phyloP scores from a whole-genome alignment of 306 rosid genomes.

The Quillaja saponaria region DNA sequence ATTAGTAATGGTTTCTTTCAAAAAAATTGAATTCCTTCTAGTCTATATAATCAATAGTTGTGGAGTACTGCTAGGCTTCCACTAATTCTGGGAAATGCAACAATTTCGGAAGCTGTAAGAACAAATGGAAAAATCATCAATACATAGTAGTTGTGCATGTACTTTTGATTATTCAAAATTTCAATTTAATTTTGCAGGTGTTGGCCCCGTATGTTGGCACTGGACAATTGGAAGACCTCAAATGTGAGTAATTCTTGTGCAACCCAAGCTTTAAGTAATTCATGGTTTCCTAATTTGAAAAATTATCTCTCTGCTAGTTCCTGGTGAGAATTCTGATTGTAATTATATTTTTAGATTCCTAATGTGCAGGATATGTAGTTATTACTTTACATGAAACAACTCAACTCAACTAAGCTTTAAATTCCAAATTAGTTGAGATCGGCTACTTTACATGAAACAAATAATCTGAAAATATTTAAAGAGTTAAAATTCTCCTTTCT shows the following conservation, averaged over 20 bases:
- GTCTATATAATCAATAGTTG: no score
- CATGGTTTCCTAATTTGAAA: not conserved
- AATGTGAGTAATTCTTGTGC: constrained; percentile 63
- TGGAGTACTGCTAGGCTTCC: constrained; percentile 7
- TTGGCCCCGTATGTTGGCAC: constrained; percentile 67
- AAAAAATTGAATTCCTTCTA: no score
- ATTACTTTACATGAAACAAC: not conserved
- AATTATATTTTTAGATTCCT: constrained; percentile 8
- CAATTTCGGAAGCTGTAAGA: constrained; percentile 18
- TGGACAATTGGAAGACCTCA: constrained; percentile 67
- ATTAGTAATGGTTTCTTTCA: constrained; percentile 16
- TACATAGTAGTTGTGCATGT: constrained; percentile 19
- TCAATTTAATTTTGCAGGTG: constrained; percentile 52
- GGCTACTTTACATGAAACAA: not conserved
- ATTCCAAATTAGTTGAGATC: no score
- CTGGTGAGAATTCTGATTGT: not conserved
- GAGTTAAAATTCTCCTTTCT: constrained; percentile 7
- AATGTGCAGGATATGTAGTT: constrained; percentile 21
- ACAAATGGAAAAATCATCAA: not conserved
- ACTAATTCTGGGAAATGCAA: constrained; percentile 13
- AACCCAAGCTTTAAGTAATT: not conserved
- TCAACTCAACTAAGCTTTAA: no score
- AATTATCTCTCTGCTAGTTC: no score
- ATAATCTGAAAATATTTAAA: constrained; percentile 13
- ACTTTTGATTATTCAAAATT: constrained; percentile 11